A percentile compares a stretch with the other conserved stretches of the same genome.
These are phyloP conservation scores for Neonectria neomacrospora DNA, from an alignment of 2,329 filamentous ascomycete species.

Conservation along the genomic window DNA sequence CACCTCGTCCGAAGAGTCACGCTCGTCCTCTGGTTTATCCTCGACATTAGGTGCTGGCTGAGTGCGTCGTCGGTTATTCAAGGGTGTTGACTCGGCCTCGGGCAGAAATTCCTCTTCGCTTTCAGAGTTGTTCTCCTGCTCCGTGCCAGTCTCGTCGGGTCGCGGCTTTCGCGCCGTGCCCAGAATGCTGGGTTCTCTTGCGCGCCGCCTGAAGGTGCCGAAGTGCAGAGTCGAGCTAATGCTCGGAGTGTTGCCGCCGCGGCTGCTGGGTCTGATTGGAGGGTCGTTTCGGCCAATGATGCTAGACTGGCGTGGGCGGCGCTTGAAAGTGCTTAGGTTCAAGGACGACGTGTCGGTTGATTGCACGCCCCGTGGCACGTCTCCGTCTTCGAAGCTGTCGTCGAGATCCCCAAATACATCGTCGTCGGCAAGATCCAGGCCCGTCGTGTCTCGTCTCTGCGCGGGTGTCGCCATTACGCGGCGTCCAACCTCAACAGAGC, in stretches of 20 bases:
- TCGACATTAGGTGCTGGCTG: slow-evolving; percentile 39
- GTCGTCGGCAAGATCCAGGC: slow-evolving; percentile 60
- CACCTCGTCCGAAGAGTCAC: slow-evolving; percentile 42
- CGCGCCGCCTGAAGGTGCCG: slow-evolving; percentile 66
- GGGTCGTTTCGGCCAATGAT: slow-evolving; percentile 62
- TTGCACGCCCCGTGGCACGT: slow-evolving; percentile 47
- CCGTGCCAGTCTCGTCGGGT: slow-evolving; percentile 47
- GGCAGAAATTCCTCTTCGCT: slow-evolving; percentile 65
- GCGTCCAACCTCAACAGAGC: slow-evolving; percentile 53
- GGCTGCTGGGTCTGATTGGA: slow-evolving; percentile 64
- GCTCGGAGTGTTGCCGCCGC: slow-evolving; percentile 59
- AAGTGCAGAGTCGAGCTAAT: slow-evolving; percentile 65
- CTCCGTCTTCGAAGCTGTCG: slow-evolving; percentile 55
- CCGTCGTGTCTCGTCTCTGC: slow-evolving; percentile 57
- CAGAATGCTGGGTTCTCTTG: slow-evolving; percentile 71
- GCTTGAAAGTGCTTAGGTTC: slow-evolving; percentile 59
- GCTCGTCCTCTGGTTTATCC: slow-evolving; percentile 34
- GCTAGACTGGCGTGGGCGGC: slow-evolving; percentile 61
- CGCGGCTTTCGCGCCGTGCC: slow-evolving; percentile 60
- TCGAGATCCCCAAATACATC: slow-evolving; percentile 60
- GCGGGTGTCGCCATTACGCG: slow-evolving; percentile 49
- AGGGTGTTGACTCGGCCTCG: slow-evolving; percentile 76
- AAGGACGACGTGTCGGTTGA: slow-evolving; percentile 60
- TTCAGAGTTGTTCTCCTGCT: slow-evolving; percentile 49
- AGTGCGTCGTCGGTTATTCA: slow-evolving; percentile 59